Base-by-base conservation (phyloP, 23 red algal genomes). In the Chondrus crispus region DNA sequence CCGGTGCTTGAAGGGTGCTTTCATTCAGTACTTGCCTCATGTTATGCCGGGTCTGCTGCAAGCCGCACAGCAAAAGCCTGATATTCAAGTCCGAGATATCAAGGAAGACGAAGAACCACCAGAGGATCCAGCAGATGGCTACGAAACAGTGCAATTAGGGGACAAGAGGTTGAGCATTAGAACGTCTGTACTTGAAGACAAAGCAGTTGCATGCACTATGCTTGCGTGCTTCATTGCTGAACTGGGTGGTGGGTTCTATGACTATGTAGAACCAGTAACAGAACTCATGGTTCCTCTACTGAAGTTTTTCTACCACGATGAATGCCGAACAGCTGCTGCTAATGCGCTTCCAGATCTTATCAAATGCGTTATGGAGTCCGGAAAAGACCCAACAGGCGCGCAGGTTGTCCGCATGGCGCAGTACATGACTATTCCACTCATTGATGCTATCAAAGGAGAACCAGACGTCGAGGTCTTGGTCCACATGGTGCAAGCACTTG, bases 301-400 rank as follows among this genome's bases (percentile, higher is more conserved):
- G 11, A 94, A 94, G 80, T 98, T 98, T 57, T 95, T 93, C 46
- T 98, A 96, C 64, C 97, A 98, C 50, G 97, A 98, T 73, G 93
- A 96, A 40, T 91, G 86, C 37, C 97, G 97, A 26, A 62, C 84
- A 14, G 80, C 90, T 10, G 97, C 97, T 9, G 97, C 97, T 40
- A 88, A 85, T 38, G 87, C 89, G 45, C 62, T 95, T 30, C 97
- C 97, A 26, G 97, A 98, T 52, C 85, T 98, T 28, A 68, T 98
- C 18, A 58, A 64, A 33, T 89, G 90, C 39, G 89, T 95, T 12
- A 87, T 68, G 77, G 94, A 95, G 29, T 89, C 88, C 68, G 90
- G 84, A 28, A 87, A 90, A 14, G 57, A 78, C 29, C 82, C 72
- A 5, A 58, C 70, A 30, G 85, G 87, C 18, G n/a, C 83, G 35